Base-by-base conservation (phyloP, 805 yeast genomes). In the Kuraishia floccosa region DNA sequence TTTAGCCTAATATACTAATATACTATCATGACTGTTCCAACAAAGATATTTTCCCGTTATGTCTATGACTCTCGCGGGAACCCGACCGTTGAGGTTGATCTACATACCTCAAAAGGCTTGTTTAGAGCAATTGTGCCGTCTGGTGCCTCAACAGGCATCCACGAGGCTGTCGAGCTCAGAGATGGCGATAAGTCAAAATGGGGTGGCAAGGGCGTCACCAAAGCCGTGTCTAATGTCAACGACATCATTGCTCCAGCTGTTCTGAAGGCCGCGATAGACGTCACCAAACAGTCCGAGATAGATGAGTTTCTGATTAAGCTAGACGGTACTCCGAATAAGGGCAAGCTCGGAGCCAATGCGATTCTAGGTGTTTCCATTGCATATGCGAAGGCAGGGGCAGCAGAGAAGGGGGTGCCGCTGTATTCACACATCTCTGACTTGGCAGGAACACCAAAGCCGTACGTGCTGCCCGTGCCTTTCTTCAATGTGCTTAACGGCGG, bases 21-120 rank as follows among this genome's bases (percentile, higher is more conserved):
- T n/a, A n/a, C n/a, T n/a, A n/a, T n/a, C 16, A 54, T 54, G 59
- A 43, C 55, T 27, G 80, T 95, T 50, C 74, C 84, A 54, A 62
- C 83, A 48, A 87, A 89, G 67, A 68, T 87, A 51, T 77, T 71
- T 65, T 83, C 97, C 54, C 87, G 98, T 71, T 81, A 76, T 75
- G 95, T 89, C 66, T 89, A 91, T 80, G 98, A 89, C 72, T 89
- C 97, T 53, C 85, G 98, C 71, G 97, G 97, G 69, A 91, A 89
- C 79, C 98, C 98, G 70, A 89, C 98, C 50, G 98, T 91, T 52
- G 97, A 91, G 77, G 97, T 91, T 49, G 97, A 91, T 58, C 56
- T 89, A 53, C 69, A 80, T 74, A 89, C 98, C 56, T 89, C 72
- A 42, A 76, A 82, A 56, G 98, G 98, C 56, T 52, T 74, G 44